Evolutionary conservation across 2,329 filamentous ascomycete species (phyloP).

Genomic region (Cladosporium colombiae): DNA sequence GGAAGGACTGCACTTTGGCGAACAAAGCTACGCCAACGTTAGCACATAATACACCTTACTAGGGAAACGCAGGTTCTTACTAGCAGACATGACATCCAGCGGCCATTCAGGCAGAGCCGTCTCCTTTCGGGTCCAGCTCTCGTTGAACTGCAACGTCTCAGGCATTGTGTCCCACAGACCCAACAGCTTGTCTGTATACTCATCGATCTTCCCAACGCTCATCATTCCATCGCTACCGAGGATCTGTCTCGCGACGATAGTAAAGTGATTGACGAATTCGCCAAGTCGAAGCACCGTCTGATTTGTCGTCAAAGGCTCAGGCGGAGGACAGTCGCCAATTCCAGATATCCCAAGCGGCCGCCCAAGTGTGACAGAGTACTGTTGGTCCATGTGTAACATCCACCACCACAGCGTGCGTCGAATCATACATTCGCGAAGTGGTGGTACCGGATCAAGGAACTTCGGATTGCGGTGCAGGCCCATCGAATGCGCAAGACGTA

Average conservation of each 20-base stretch:
- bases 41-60: neutral
- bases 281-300: conserved; percentile 46
- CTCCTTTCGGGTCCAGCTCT: conserved; percentile 44
- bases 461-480: conserved; percentile 53
- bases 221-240: conserved; percentile 46
- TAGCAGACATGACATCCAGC: conserved; percentile 47
- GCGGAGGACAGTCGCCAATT: conserved; percentile 51
- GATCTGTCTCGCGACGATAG: conserved; percentile 50
- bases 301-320: conserved; percentile 48
- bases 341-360: conserved; percentile 52
- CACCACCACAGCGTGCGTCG: conserved; percentile 54
- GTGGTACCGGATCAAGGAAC: conserved; percentile 45
- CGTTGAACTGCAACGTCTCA: conserved; percentile 48
- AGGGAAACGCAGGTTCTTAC: conserved; percentile 33
- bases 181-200: conserved; percentile 48
- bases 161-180: conserved; percentile 50
- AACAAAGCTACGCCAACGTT: conserved; percentile 41
- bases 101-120: conserved; percentile 50
- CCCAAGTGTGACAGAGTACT: conserved; percentile 53
- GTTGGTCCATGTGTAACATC: conserved; percentile 55
- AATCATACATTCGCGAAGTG: conserved; percentile 44
- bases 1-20: conserved; percentile 51
- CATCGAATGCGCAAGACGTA: conserved; percentile 52
- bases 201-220: conserved; percentile 46
- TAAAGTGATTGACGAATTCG: conserved; percentile 51